Evolutionary conservation across 495 filamentous ascomycete genomes (phyloP), one percentile per base, ranked within the genome.

Genomic region (Rhizodiscina lignyota): DNA sequence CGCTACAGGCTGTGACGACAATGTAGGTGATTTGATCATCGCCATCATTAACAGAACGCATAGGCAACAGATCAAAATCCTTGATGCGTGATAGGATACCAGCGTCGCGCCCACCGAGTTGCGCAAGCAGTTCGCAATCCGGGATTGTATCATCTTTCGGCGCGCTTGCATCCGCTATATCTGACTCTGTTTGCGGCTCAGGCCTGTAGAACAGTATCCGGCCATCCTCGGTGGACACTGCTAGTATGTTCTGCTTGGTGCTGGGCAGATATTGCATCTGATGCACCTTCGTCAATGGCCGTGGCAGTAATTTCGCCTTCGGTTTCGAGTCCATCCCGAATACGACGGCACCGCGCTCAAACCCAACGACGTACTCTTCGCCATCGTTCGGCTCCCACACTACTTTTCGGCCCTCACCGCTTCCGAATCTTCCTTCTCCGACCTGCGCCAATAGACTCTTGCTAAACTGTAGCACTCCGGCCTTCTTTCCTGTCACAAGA

Each of bases 401-500:
- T 23, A 96, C 80, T 38, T 68, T 71, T 29, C 74, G 62, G n/a
- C 84, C 86, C 53, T 96, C 89, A 5, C 86, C 85, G 37, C 69
- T 72, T 27, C 71, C 71, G 56, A 70, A 74, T 51, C 66, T 72
- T n/a, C 71, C 67, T 58, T 92, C 85, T 12, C 79, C 81, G 23
- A 79, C 67, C 41, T 75, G 68, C 30, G 63, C 58, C 37, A 93
- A 55, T 39, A 79, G 60, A 1, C 74, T 68, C 38, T 65, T 62
- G 42, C 62, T 67, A 45, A 96, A 94, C 48, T 79, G 87, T 46
- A 96, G 55, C 30, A 93, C 86, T 13, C 84, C 81, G 13, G 83
- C 83, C 55, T 92, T 94, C 63, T 84, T 91, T 2, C 86, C 91
- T 19, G 89, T 96, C 47, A 94, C 83, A 33, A 99, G 50, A 48